Conservation (phyloP, 768 basidiomycete genomes). For the Hirschioporus abietinus region DNA sequence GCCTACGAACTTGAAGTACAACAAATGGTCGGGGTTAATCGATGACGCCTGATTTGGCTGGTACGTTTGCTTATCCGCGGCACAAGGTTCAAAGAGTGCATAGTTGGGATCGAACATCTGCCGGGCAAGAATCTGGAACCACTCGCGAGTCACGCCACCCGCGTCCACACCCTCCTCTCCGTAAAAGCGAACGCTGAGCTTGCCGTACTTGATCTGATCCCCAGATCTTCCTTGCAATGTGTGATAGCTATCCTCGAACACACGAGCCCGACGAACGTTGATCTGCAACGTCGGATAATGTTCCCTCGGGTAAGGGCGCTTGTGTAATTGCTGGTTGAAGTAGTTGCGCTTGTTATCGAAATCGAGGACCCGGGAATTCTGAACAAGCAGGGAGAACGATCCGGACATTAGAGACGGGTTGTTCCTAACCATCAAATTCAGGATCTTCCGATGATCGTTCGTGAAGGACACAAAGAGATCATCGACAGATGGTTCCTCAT, state of each 20-base stretch:
- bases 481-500: conserved; percentile 61
- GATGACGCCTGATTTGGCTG: conserved; percentile 92
- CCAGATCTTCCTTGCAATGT: conserved; percentile 84
- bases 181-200: conserved; percentile 93
- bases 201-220: conserved; percentile 97
- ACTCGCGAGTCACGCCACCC: conserved; percentile 95
- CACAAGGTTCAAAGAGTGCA: conserved; percentile 96
- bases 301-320: conserved; percentile 72
- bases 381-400: conserved; percentile 92
- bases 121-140: conserved; percentile 96
- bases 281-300: conserved; percentile 81
- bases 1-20: conserved; percentile 98
- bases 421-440: conserved; percentile 97
- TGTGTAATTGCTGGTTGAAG: conserved; percentile 88
- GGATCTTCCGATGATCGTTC: conserved; percentile 85
- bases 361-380: conserved; percentile 94
- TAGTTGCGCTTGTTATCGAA: conserved; percentile 99
- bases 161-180: conserved; percentile 98
- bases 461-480: conserved; percentile 93
- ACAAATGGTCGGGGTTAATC: conserved; percentile 93
- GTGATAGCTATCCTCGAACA: conserved; percentile 98
- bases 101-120: conserved; percentile 99
- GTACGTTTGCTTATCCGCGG: conserved; percentile 90
- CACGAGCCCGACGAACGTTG: conserved; percentile 83
- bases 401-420: conserved; percentile 98